Percentiles rank a stretch among this genome's conserved stretches.
Evolutionary conservation across 2,329 filamentous ascomycete species (phyloP).

Genomic region (Dactylellina drechsleri): DNA sequence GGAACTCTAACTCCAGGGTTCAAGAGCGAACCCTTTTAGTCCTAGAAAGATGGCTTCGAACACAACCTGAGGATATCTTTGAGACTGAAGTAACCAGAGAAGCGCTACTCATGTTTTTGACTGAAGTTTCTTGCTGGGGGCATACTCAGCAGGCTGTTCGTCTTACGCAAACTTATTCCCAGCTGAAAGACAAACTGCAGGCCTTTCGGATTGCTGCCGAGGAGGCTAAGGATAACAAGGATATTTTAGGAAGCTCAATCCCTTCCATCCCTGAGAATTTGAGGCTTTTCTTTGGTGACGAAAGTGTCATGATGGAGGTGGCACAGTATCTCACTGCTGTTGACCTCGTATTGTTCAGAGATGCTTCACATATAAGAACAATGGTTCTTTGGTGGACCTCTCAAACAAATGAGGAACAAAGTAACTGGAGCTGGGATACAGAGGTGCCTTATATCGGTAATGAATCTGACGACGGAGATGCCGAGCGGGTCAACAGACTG

Average conservation of each 20-base stretch:
- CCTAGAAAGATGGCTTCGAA: slow-evolving; percentile 44
- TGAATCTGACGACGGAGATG: background rate
- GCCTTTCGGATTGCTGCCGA: slow-evolving; percentile 23
- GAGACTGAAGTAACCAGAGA: slow-evolving; percentile 38
- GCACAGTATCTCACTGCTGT: slow-evolving; percentile 51
- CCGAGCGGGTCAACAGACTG: slow-evolving; percentile 37
- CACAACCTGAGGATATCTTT: slow-evolving; percentile 46
- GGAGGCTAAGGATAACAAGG: slow-evolving; percentile 19
- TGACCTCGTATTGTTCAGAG: slow-evolving; percentile 47
- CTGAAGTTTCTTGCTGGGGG: slow-evolving; percentile 45
- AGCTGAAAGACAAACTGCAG: slow-evolving; percentile 45
- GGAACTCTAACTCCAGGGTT: slow-evolving; percentile 29
- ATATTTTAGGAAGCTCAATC: background rate
- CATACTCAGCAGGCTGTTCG: slow-evolving; percentile 32
- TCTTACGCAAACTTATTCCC: slow-evolving; percentile 41
- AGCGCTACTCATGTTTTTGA: slow-evolving; percentile 46
- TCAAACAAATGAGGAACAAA: slow-evolving; percentile 40
- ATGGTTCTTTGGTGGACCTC: slow-evolving; percentile 39
- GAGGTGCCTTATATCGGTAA: slow-evolving; percentile 37
- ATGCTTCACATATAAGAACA: slow-evolving; percentile 41
- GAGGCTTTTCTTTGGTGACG: slow-evolving; percentile 48
- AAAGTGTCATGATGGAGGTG: slow-evolving; percentile 46
- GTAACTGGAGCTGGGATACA: slow-evolving; percentile 37
- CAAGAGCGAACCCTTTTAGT: slow-evolving; percentile 45
- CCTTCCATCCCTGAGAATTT: slow-evolving; percentile 45